Percentiles rank a stretch among this genome's conserved stretches.
Conservation (phyloP, 2,329 filamentous ascomycete genomes). For the Ramularia collo-cygni region DNA sequence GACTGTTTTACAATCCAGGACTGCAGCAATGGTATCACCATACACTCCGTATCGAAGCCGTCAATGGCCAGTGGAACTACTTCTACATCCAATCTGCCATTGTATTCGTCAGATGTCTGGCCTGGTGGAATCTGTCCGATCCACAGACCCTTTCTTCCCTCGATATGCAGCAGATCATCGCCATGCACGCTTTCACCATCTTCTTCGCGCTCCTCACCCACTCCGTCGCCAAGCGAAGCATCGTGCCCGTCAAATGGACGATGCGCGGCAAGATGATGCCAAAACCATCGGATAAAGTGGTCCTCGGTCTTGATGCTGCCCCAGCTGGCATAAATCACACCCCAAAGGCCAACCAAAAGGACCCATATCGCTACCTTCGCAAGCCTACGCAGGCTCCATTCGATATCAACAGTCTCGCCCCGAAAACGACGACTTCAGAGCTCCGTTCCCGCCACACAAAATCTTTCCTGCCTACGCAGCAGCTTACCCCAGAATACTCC, state of each 20-base stretch:
- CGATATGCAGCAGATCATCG: slow-evolving; percentile 33
- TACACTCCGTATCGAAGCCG: slow-evolving; percentile 22
- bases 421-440: slow-evolving; percentile 14
- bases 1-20: slow-evolving; percentile 31
- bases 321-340: slow-evolving; percentile 19
- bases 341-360: slow-evolving; percentile 22
- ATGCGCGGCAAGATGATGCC: slow-evolving; percentile 29
- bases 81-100: slow-evolving; percentile 59
- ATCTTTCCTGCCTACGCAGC: slow-evolving; percentile 17
- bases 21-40: slow-evolving; percentile 26
- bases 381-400: slow-evolving; percentile 27
- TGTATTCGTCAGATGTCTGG: slow-evolving; percentile 48
- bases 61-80: slow-evolving; percentile 49
- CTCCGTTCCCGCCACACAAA: slow-evolving; percentile 9
- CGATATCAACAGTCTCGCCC: slow-evolving; percentile 29
- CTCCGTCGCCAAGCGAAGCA: slow-evolving; percentile 18
- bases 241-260: slow-evolving; percentile 24
- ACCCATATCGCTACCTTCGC: slow-evolving; percentile 23
- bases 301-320: slow-evolving; percentile 24
- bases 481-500: slow-evolving; percentile 22
- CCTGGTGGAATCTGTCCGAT: slow-evolving; percentile 28
- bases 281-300: slow-evolving; percentile 24
- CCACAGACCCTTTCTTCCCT: slow-evolving; percentile 10
- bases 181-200: slow-evolving; percentile 51
- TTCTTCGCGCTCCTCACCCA: slow-evolving; percentile 42